Base-by-base conservation (phyloP, 1,139 yeast species). In the Geotrichum candidum region DNA sequence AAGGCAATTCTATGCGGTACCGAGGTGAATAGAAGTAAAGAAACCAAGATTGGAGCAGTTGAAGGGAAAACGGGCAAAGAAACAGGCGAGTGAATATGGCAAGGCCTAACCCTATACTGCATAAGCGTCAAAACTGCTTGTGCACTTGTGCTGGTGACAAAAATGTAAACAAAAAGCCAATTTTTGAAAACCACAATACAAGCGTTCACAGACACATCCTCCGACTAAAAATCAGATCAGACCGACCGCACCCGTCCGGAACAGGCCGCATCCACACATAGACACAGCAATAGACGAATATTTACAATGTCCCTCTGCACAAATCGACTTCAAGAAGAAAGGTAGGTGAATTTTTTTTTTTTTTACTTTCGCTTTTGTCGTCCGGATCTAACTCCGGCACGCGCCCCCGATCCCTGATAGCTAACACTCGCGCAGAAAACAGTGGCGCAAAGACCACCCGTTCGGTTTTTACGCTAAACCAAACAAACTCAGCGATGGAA, bases 371-470 rank as follows among this genome's bases (percentile, higher is more conserved):
- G 5, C 27, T 31, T 25, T 51, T 41, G 5, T 56, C 18, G 48
- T 27, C n/a, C 6, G n/a, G 46, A 41, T 41, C 33, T 51, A 54
- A 50, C 10, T 3, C 18, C 23, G 27, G 22, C 51, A 9, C 27
- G 22, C 46, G 31, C 25, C 5, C 50, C 50, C 58, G 29, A 31
- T 59, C 54, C 22, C 6, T 18, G 13, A 3, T 23, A 25, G 35
- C 51, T 46, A 51, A 45, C 33, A 25, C n/a, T 13, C 23, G 29
- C 35, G 15, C 50, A 78, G 98, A 73, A 94, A 92, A 76, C 92
- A 88, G 74, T 94, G 99, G 99, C 85, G 99, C 69, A 94, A 91
- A 74, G 97, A 92, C 73, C 99, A 95, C 74, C 99, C 99, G 0
- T 94, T 91, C 75, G 99, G 99, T 3, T 94, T 94, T 75, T 91